A percentile compares a stretch with the other conserved stretches of the same genome.
Evolutionary conservation across 805 yeast species (phyloP).

Genomic region (Candida ascalaphidarum): DNA sequence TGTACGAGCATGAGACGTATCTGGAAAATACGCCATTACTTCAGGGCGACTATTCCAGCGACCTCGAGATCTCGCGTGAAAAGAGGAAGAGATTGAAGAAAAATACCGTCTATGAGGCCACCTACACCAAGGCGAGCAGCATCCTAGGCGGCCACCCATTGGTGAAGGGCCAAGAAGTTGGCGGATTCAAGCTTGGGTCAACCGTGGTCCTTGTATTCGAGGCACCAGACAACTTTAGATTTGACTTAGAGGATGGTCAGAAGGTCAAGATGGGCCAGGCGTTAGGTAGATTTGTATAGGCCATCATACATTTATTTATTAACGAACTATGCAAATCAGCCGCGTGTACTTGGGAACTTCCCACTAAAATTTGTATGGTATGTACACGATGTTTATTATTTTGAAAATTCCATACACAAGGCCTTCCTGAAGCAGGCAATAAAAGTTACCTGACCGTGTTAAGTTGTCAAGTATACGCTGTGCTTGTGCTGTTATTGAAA

Average conservation of each 20-base stretch:
- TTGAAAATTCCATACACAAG: no score
- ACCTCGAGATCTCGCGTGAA: constrained; percentile 3
- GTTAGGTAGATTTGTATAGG: constrained; percentile 45
- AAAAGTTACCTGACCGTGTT: no score
- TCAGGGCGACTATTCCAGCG: constrained; percentile 3
- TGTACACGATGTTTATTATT: no score
- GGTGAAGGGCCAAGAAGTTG: constrained; percentile 88
- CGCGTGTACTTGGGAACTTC: neutral
- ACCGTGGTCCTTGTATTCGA: constrained; percentile 96
- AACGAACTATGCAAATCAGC: neutral
- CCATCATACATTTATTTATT: neutral
- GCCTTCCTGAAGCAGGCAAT: no score
- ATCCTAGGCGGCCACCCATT: constrained; percentile 82
- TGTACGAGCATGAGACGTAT: constrained; percentile 43
- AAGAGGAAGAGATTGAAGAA: constrained; percentile 39
- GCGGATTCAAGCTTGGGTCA: constrained; percentile 93
- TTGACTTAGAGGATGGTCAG: constrained; percentile 63
- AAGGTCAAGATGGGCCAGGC: constrained; percentile 78
- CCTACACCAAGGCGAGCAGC: constrained; percentile 71
- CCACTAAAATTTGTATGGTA: no score
- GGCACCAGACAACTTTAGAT: constrained; percentile 78
- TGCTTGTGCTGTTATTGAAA: no score
- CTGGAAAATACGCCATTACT: constrained; percentile 28
- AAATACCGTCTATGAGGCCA: constrained; percentile 89
- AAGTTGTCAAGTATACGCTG: no score